Conservation (phyloP, 139 green algal species). For the Chlorella sp. region DNA sequence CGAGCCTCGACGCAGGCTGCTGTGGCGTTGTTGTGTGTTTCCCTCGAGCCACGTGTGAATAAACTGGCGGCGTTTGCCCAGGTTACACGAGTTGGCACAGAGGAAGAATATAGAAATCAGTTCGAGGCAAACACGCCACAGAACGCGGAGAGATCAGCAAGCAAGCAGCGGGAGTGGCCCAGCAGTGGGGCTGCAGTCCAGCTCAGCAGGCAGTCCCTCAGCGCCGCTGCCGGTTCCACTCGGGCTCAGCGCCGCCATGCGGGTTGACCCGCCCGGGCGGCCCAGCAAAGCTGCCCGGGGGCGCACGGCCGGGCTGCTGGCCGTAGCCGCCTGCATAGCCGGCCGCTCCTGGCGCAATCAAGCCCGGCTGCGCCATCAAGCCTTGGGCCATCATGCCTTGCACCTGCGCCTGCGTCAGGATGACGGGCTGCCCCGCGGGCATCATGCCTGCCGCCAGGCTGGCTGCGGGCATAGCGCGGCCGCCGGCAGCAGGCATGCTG, state of each 20-base stretch:
- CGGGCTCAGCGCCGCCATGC: slow-evolving; percentile 5
- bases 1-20: too few relatives aligned
- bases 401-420: not conserved
- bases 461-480: not conserved
- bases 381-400: not conserved
- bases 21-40: not conserved
- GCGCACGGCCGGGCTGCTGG: not conserved
- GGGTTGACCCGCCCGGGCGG: not conserved
- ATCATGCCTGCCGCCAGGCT: not conserved
- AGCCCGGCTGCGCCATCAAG: not conserved
- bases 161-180: not conserved
- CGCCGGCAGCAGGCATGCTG: slow-evolving; percentile 13
- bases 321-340: slow-evolving; percentile 2
- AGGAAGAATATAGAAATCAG: not conserved
- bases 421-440: too few relatives aligned
- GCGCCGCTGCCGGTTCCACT: slow-evolving; percentile 1
- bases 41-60: not conserved
- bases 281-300: not conserved
- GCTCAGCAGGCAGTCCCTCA: not conserved
- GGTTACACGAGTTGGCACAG: not conserved
- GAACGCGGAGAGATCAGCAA: not conserved
- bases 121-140: not conserved
- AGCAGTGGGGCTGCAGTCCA: not conserved
- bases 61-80: too few relatives aligned
- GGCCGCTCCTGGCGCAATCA: too few relatives aligned